Percentiles rank a stretch among this genome's conserved stretches.
Conservation (phyloP, 108 stramenopile species). For the Stephanodiscus triporus region DNA sequence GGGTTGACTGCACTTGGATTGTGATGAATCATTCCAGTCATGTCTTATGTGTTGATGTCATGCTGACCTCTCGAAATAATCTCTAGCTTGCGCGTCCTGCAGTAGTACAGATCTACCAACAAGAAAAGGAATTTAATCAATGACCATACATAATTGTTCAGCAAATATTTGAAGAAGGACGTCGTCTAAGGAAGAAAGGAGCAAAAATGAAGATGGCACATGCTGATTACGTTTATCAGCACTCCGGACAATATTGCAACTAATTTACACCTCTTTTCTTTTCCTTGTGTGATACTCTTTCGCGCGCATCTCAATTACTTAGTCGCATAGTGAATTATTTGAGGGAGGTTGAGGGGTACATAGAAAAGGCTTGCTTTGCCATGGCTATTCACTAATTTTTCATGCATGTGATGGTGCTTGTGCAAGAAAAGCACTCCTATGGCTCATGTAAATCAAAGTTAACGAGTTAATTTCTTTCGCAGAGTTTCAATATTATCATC, state of each 20-base stretch:
- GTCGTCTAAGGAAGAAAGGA: neutral
- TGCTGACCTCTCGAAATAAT: neutral
- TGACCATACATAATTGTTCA: neutral
- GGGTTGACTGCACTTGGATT: conserved; percentile 3
- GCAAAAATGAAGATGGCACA: neutral
- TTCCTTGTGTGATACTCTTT: conserved; percentile 2
- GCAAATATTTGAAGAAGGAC: neutral
- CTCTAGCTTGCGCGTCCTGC: conserved; percentile 20
- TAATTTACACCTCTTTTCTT: neutral
- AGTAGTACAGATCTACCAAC: conserved; percentile 5
- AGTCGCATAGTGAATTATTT: no score
- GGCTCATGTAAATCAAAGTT: no score
- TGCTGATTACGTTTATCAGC: neutral
- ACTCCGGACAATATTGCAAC: neutral
- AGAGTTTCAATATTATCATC: no score
- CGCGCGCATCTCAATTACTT: neutral
- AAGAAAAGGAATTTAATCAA: neutral
- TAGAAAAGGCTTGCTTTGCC: no score
- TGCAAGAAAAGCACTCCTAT: no score
- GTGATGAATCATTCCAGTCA: neutral
- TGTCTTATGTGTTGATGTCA: conserved; percentile 12
- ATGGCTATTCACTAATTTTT: no score
- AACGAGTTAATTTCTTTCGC: no score
- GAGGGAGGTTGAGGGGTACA: no score
- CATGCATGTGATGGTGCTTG: no score